Base-by-base conservation (phyloP, 1,284 basidiomycete species). In the Albatrellus sp. region DNA sequence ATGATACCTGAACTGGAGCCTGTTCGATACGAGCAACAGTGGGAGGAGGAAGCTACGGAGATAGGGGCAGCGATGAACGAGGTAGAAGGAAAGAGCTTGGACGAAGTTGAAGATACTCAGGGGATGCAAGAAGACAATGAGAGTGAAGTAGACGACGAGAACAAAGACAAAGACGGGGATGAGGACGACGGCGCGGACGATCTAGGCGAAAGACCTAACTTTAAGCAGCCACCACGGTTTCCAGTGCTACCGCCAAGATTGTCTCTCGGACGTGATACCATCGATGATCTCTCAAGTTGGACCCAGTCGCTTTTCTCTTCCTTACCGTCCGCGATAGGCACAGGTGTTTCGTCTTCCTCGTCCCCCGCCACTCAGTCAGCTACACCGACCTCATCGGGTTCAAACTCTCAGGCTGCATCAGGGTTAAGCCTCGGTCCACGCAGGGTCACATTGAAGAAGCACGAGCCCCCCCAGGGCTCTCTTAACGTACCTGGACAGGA, bases 221-320 rank as follows among this genome's bases (percentile, higher is more conserved):
- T 43, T 17, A 42, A 17, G 20, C 36, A 13, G 31, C 49, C 42
- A 40, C 40, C 39, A 42, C 60, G 62, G 11, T 55, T 61, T 5
- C 56, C 60, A 0, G 57, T 62, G 4, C 54, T 69, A 16, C 72
- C 76, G 2, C 77, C 77, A 6, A 67, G 77, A 14, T 51, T 79
- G 40, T 78, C 75, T 1, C 59, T 79, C 14, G 70, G 74, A 50
- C 57, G 61, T 38, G 65, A 67, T 37, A 42, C 47, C 8, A 42
- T 56, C 37, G 55, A 52, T 12, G 65, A 55, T 39, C 52, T 66
- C 20, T 54, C 55, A 7, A 52, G 47, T 31, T 61, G 59, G 57
- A 50, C 57, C 5, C 54, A 47, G 19, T 51, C 51, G 7, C 48
- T 60, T 8, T 59, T 60, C 44, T 57, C 55, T 0, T 52, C 53